Base-by-base conservation (phyloP, 768 basidiomycete species). In the Pisolithus tinctorius region DNA sequence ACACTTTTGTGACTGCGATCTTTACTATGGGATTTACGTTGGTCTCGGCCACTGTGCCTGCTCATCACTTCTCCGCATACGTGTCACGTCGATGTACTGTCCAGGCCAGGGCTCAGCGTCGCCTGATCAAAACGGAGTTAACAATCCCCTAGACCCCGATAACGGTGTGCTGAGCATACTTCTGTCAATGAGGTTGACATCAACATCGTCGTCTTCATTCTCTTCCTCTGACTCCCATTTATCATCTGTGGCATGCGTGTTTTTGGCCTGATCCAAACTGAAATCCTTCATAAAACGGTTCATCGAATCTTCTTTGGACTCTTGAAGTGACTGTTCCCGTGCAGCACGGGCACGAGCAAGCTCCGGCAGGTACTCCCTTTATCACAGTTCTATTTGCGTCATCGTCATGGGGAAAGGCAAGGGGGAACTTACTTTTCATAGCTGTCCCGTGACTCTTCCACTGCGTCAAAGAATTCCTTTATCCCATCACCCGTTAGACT, bases 401-500 rank as follows among this genome's bases (percentile, higher is more conserved):
- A 47, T 51, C 53, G 51, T 47, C 47, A 40, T 45, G 43, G 41
- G 42, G 17, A 10, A 49, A 46, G 17, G 45, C 42, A 41, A 20
- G 6, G 29, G 26, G 11, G 46, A 9, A 68, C 82, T 59, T 61
- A 96, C 94, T 74, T 84, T 67, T 89, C 84, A 68, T 96, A 99
- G 68, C 94, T 93, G 50, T 82, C 74, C 58, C 92, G 74, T 2
- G 89, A 92, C 29, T 81, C 85, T 57, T 94, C 86, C 9, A 99
- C 93, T 2, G 91, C 93, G 29, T 86, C 81, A 62, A 99, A 88
- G 66, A 99, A 96, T 49, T 89, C 89, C 55, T 84, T 75, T 62
- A 99, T 80, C 4, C 96, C 96, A 29, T 83, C 86, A n/a, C 96
- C 96, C 1, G 96, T 98, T 76, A 91, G 76, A 52, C 94, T 93